Evolutionary conservation across 495 filamentous ascomycete species (phyloP).

Genomic region (Opeltia flavorubescens): DNA sequence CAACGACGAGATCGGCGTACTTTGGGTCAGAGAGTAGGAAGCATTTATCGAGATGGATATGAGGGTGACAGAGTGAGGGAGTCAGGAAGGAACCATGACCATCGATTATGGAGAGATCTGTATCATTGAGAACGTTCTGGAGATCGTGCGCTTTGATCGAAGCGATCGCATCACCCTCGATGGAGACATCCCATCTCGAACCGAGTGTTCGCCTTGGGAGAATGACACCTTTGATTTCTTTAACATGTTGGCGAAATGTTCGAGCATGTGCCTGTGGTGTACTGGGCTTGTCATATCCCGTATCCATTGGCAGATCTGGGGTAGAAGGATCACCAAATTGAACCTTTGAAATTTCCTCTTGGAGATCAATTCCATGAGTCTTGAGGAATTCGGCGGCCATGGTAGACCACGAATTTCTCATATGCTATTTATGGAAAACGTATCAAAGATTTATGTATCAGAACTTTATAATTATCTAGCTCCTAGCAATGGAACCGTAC

Average conservation of each 20-base stretch:
- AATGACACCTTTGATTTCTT: not conserved
- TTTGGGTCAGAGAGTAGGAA: slow-evolving; percentile 45
- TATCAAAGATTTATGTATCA: no score
- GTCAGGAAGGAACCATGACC: slow-evolving; percentile 25
- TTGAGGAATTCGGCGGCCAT: slow-evolving; percentile 3
- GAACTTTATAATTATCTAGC: no score
- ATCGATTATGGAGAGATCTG: not conserved
- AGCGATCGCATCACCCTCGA: not conserved
- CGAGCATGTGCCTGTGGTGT: no score
- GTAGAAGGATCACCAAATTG: not conserved
- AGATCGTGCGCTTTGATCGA: not conserved
- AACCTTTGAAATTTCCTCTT: slow-evolving; percentile 3
- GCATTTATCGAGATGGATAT: slow-evolving; percentile 66
- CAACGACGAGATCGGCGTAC: slow-evolving; percentile 45
- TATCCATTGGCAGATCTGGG: no score
- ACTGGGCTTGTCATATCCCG: no score
- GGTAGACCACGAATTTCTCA: no score
- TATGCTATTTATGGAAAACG: no score
- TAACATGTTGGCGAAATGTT: no score
- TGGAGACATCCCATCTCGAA: not conserved
- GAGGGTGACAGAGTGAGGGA: slow-evolving; percentile 57
- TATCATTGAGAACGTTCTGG: not conserved
- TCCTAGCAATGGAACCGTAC: no score
- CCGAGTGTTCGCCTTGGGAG: not conserved
- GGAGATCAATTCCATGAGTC: not conserved